Percentiles rank a stretch among this genome's conserved stretches.
phyloP scores from a whole-genome alignment of 352 stramenopile genomes.

The Paralagenidium karlingii region DNA sequence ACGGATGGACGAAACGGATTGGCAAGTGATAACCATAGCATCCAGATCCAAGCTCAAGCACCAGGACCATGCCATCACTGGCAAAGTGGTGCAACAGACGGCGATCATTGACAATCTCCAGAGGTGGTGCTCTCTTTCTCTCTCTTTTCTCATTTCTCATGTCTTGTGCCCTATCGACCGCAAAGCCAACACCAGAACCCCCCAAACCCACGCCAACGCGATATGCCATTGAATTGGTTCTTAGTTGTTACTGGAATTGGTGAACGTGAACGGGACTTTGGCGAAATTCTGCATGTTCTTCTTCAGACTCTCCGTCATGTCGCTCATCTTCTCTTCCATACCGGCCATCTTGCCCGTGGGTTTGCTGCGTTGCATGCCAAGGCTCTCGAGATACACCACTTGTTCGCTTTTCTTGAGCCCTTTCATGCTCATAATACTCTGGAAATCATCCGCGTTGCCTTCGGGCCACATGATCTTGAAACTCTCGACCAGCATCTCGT shows the following conservation, averaged over 20 bases:
- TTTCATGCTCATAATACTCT: conserved; percentile 93
- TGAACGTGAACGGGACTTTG: conserved; percentile 63
- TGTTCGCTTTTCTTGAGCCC: conserved; percentile 78
- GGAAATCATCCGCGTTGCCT: conserved; percentile 86
- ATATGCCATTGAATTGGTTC: no score
- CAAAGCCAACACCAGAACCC: no score
- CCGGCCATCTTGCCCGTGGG: conserved; percentile 57
- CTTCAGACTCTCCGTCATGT: conserved; percentile 77
- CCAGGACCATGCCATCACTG: no score
- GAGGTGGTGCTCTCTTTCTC: no score
- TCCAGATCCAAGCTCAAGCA: no score
- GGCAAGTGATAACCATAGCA: no score
- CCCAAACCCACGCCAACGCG: no score
- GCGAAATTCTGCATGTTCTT: conserved; percentile 80
- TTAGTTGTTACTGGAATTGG: conserved; percentile 13
- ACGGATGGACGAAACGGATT: no score
- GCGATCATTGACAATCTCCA: no score
- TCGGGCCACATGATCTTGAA: conserved; percentile 95
- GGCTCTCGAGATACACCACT: conserved; percentile 33
- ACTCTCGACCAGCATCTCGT: conserved; percentile 92
- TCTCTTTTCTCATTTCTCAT: no score
- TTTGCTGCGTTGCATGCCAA: conserved; percentile 42
- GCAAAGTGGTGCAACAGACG: no score
- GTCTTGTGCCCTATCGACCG: no score
- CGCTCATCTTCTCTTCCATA: conserved; percentile 79